Conservation (phyloP, 768 basidiomycete species). For the Imleria badia region DNA sequence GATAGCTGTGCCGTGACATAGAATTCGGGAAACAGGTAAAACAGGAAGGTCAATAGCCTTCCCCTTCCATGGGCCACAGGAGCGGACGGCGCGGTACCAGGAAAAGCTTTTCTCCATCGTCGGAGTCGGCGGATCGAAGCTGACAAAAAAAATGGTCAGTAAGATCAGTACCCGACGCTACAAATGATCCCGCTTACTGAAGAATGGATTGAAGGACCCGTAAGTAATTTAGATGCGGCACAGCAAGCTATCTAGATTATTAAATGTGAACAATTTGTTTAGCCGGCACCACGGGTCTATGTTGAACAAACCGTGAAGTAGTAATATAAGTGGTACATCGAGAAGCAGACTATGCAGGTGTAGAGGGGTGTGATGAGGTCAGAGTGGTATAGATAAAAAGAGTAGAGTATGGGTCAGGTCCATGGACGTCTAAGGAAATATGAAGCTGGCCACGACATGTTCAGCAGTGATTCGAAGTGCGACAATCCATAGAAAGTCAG, state of each 20-base stretch:
- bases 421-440: constrained; percentile 21
- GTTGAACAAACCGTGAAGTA: constrained; percentile 18
- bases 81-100: not conserved
- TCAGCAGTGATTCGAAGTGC: constrained; percentile 9
- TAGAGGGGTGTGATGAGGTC: constrained; percentile 15
- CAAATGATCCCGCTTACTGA: constrained; percentile 25
- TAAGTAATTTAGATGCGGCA: constrained; percentile 19
- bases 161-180: not conserved
- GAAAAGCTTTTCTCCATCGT: not conserved
- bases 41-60: not conserved
- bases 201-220: not conserved
- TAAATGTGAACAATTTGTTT: constrained; percentile 17
- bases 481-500: constrained; percentile 7
- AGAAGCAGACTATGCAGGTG: constrained; percentile 31
- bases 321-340: constrained; percentile 31
- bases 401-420: constrained; percentile 30
- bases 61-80: not conserved
- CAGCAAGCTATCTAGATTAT: constrained; percentile 27
- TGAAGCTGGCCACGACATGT: constrained; percentile 18
- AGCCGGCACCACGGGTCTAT: constrained; percentile 28
- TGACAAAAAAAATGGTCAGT: constrained; percentile 19
- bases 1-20: not conserved
- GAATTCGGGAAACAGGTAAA: not conserved
- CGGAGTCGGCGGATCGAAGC: not conserved
- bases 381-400: constrained; percentile 31